Base-by-base conservation (phyloP, 768 basidiomycete genomes). In the Pleurotus djamor region DNA sequence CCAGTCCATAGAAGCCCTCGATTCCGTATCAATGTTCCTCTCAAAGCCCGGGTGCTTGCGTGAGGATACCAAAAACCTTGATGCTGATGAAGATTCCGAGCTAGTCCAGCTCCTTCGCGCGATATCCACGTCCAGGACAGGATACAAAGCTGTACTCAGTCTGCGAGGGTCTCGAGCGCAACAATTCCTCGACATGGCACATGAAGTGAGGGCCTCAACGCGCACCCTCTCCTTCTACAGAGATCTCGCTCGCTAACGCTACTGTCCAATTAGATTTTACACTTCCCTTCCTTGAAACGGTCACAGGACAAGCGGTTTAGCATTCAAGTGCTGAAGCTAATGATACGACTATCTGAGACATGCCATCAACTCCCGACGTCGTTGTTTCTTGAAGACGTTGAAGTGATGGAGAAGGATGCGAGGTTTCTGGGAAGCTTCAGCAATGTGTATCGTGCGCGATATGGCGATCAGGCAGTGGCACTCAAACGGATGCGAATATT, bases 401-500 rank as follows among this genome's bases (percentile, higher is more conserved):
- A 54, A 13, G 60, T 65, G 1, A 49, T 61, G 4, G 69, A 66
- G 1, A 61, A 62, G 33, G 62, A 70, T 33, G 63, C 69, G 2
- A 62, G 63, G 3, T 67, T 63, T 49, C 66, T 67, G 5, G 72
- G 72, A 9, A 66, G 68, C 0, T 71, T 71, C 51, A 71, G 65
- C 10, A 72, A 74, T 51, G 68, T 73, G 1, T 70, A 67, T 37
- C 60, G 66, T 13, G 68, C 62, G 0, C 61, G 60, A 3, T 66
- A 66, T 28, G 8, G 62, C 4, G 68, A 65, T 1, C 59, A 65
- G 33, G 56, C 64, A 4, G 67, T 71, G 10, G 71, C 69, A 9
- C 57, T 72, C 21, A 72, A 73, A 43, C 63, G 66, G 8, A 66
- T 73, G 34, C 61, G 69, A 4, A 63, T 69, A 7, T 71, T 68